phyloP scores from a whole-genome alignment of 176 grass and related monocot genomes.

The Oryza punctata region DNA sequence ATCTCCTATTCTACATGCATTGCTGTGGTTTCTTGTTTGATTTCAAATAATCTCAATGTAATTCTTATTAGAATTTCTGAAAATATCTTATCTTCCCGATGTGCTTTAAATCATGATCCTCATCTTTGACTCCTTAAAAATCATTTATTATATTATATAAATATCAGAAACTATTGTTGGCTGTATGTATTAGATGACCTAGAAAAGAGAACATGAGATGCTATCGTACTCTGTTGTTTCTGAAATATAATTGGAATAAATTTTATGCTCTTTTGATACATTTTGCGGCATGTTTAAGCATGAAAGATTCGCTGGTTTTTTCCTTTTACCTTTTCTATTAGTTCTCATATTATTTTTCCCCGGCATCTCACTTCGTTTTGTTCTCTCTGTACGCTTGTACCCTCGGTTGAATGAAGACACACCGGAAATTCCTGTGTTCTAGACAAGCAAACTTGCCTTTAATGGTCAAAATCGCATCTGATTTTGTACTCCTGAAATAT shows the following conservation, averaged over 20 bases:
- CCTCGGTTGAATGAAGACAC: too few species aligned
- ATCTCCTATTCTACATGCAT: not conserved
- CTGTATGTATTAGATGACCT: not conserved
- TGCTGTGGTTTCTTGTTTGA: not conserved
- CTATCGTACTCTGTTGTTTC: not conserved
- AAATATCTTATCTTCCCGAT: not conserved
- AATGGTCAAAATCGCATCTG: not conserved
- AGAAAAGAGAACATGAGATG: not conserved
- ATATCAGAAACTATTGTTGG: not conserved
- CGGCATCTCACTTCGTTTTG: too few species aligned
- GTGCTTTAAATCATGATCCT: not conserved
- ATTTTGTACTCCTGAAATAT: not conserved
- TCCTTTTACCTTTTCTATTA: too few species aligned
- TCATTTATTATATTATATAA: not conserved
- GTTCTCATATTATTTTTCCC: too few species aligned
- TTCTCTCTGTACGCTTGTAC: too few species aligned
- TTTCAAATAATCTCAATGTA: not conserved
- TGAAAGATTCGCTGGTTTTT: too few species aligned
- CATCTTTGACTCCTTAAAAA: not conserved
- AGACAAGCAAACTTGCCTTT: not conserved
- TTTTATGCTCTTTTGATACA: too few species aligned
- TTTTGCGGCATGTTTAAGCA: too few species aligned
- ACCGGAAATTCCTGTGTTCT: not conserved
- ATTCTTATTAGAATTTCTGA: not conserved
- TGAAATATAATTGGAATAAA: not conserved